These are phyloP conservation scores for Ajuga reptans DNA, from an alignment of 305 asterid genomes.

Conservation along the genomic window DNA sequence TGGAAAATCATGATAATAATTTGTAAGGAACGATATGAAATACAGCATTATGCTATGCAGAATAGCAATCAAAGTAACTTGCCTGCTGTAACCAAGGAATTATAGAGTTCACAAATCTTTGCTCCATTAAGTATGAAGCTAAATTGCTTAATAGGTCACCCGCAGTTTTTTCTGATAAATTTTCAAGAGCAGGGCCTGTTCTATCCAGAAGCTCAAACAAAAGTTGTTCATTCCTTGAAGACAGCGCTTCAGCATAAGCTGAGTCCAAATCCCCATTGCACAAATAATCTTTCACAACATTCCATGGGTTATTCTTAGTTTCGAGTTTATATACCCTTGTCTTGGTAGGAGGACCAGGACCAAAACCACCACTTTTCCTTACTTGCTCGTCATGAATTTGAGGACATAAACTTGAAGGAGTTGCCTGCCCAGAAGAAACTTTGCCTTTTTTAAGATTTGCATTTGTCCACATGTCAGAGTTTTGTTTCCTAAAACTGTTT, in stretches of 20 bases:
- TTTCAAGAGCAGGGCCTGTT: constrained; percentile 81
- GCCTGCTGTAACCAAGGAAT: constrained; percentile 97
- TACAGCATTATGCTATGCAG: not conserved
- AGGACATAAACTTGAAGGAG: constrained; percentile 29
- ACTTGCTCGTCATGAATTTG: constrained; percentile 40
- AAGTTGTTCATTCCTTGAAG: constrained; percentile 61
- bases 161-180: constrained; percentile 59
- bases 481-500: constrained; percentile 41
- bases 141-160: constrained; percentile 52
- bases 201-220: constrained; percentile 79
- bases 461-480: constrained; percentile 50
- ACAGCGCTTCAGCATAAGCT: constrained; percentile 71
- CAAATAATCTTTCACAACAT: constrained; percentile 45
- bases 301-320: constrained; percentile 42
- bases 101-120: constrained; percentile 59
- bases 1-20: not conserved
- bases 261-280: constrained; percentile 65
- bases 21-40: not conserved
- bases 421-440: constrained; percentile 41
- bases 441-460: constrained; percentile 41
- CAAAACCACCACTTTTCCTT: constrained; percentile 34
- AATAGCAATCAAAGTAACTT: constrained; percentile 28
- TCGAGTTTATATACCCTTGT: constrained; percentile 42
- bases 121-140: constrained; percentile 58
- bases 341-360: constrained; percentile 36